Evolutionary conservation across 2,329 filamentous ascomycete genomes (phyloP).

Genomic region (Phialocephala sp.): DNA sequence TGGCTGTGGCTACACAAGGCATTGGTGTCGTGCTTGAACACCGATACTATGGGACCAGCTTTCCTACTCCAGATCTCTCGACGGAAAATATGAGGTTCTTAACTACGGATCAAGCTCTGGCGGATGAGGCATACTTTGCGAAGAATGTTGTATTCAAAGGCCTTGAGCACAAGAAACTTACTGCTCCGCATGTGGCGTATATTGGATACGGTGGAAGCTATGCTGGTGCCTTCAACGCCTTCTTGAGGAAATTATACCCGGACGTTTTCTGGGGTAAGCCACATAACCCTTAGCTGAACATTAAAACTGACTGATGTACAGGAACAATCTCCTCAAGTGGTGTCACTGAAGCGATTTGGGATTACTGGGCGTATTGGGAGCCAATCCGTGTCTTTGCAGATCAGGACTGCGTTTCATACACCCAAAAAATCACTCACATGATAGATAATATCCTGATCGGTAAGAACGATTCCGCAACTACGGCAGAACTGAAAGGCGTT

Average conservation of each 20-base stretch:
- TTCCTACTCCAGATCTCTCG: conserved; percentile 69
- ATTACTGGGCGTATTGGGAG: conserved; percentile 73
- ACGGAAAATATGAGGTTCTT: conserved; percentile 79
- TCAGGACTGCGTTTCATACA: conserved; percentile 66
- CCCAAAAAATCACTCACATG: conserved; percentile 64
- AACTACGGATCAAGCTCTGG: conserved; percentile 81
- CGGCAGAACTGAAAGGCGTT: conserved; percentile 53
- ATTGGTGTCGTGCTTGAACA: conserved; percentile 85
- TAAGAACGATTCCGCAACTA: conserved; percentile 50
- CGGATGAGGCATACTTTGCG: conserved; percentile 83
- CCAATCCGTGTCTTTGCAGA: conserved; percentile 62
- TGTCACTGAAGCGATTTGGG: conserved; percentile 76
- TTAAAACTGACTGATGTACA: conserved; percentile 20
- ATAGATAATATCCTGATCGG: conserved; percentile 62
- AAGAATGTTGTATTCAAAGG: conserved; percentile 73
- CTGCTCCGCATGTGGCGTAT: conserved; percentile 68
- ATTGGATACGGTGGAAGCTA: conserved; percentile 87
- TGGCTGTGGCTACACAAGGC: conserved; percentile 73
- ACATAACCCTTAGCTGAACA: not conserved
- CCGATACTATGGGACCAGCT: conserved; percentile 82
- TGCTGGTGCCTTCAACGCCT: conserved; percentile 78
- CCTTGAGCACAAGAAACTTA: conserved; percentile 70
- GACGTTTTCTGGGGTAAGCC: conserved; percentile 71
- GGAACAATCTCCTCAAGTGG: conserved; percentile 79
- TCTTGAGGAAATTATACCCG: conserved; percentile 77